Evolutionary conservation across 768 basidiomycete genomes (phyloP).

Genomic region (Atractiella rhizophila): DNA sequence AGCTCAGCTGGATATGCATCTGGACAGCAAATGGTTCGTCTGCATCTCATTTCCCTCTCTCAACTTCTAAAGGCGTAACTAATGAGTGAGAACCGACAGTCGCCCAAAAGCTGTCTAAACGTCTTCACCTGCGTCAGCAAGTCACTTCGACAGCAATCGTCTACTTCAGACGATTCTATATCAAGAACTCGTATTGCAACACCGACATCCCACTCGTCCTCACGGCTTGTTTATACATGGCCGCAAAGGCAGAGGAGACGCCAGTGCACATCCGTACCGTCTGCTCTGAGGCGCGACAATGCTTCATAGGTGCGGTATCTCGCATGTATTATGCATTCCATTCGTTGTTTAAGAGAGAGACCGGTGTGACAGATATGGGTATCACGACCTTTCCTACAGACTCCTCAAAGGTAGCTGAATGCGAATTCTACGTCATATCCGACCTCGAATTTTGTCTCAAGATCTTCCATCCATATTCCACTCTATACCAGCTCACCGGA

Average conservation of each 20-base stretch:
- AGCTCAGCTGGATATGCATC: conserved; percentile 58
- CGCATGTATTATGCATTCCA: background rate
- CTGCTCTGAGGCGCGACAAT: conserved; percentile 47
- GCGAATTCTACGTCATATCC: conserved; percentile 90
- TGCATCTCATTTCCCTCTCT: background rate
- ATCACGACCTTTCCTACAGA: conserved; percentile 62
- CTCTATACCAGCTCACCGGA: conserved; percentile 33
- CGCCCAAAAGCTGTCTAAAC: conserved; percentile 65
- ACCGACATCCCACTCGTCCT: conserved; percentile 85
- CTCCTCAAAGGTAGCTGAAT: conserved; percentile 78
- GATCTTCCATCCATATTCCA: conserved; percentile 85
- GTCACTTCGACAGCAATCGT: conserved; percentile 83
- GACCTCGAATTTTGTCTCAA: conserved; percentile 85
- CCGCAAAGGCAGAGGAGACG: conserved; percentile 88
- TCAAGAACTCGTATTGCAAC: conserved; percentile 84
- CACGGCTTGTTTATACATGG: conserved; percentile 80
- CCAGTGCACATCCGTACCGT: conserved; percentile 85
- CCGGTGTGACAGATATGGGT: conserved; percentile 29
- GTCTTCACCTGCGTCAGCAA: conserved; percentile 55
- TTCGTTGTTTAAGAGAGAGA: background rate
- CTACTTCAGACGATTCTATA: conserved; percentile 87
- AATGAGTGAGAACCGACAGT: conserved; percentile 26
- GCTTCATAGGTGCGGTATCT: conserved; percentile 36
- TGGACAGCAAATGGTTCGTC: conserved; percentile 58
- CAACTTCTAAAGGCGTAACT: background rate